phyloP scores from a whole-genome alignment of 345 rosid genomes.

The Streptanthus diversifolius region DNA sequence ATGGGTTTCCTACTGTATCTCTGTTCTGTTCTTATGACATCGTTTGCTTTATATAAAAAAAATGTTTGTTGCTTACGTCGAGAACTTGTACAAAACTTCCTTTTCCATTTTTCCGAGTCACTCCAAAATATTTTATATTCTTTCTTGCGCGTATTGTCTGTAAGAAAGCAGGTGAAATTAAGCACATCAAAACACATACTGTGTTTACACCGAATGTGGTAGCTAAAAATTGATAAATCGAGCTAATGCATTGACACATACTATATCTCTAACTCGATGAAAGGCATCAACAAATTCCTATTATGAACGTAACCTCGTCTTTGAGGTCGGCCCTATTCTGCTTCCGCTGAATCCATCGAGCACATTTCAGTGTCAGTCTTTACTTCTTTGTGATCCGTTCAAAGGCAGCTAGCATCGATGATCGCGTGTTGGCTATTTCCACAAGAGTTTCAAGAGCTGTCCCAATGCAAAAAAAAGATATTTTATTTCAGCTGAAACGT shows the following conservation, averaged over 20 bases:
- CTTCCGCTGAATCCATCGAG: not conserved
- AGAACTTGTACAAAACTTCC: not conserved
- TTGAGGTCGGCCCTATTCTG: not conserved
- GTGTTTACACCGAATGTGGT: not conserved
- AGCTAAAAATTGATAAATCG: not conserved
- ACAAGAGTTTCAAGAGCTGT: conserved; percentile 80
- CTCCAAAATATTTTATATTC: not conserved
- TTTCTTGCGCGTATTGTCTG: not conserved
- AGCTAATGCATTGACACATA: conserved; percentile 9
- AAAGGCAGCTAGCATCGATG: conserved; percentile 52
- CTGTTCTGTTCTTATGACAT: conserved; percentile 33
- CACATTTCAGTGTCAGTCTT: not conserved
- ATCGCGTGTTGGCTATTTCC: conserved; percentile 69
- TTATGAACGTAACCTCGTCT: not conserved
- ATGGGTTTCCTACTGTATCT: conserved; percentile 17
- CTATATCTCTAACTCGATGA: not conserved
- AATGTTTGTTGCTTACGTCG: not conserved
- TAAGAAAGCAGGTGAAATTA: not conserved
- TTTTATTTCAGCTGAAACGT: not conserved
- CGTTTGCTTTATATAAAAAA: conserved; percentile 16
- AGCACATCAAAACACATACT: not conserved
- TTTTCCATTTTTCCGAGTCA: not conserved
- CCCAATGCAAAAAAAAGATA: not conserved
- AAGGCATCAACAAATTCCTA: not conserved
- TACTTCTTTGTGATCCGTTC: conserved; percentile 39